Base-by-base conservation (phyloP, 148 eudicot genomes). In the Amaranthus hypochondriacus region DNA sequence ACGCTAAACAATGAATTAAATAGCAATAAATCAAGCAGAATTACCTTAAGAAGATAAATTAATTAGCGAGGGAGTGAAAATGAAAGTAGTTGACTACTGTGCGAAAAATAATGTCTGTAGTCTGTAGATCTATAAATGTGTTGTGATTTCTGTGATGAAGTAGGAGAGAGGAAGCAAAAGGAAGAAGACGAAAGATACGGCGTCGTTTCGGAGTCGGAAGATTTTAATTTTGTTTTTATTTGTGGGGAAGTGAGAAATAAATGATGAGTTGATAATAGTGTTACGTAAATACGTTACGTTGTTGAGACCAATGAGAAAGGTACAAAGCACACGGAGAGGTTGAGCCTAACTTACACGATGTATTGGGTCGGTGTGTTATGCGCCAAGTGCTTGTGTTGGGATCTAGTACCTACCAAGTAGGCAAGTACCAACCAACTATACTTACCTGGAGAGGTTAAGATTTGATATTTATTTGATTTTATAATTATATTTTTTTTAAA, bases 251-350 rank as follows among this genome's bases (percentile, higher is more conserved):
- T 14, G 5, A 18, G 50, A 42, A 48, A 66, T 15, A 49, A 7
- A 48, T 14, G 48, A 10, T 47, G 51, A 65, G 9, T 46, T 2
- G 42, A 48, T 49, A 7, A 47, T 46, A 12, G 73, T 63, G 54
- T 69, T 76, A 69, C 79, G 79, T 62, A 18, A 18, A 18, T 18
- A 18, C 18, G 18, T 18, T 18, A 69, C 79, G 79, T 62, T 69
- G 74, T 70, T 21, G 67, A 42, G 61, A 58, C 78, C 73, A 76
- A 76, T 69, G 11, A 21, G 18, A 11, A n/a, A 55, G 47, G 53
- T 4, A n/a, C 68, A 15, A 58, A 21, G 15, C 28, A 28, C 12
- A 28, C 0, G 4, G 8, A 62, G 2, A 6, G 7, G 6, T 4
- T 2, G 28, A 2, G 68, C 50, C 21, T 64, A 47, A 64, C 2